Base-by-base conservation (phyloP, 2,329 filamentous ascomycete genomes). In the Thermoascus crustaceus region DNA sequence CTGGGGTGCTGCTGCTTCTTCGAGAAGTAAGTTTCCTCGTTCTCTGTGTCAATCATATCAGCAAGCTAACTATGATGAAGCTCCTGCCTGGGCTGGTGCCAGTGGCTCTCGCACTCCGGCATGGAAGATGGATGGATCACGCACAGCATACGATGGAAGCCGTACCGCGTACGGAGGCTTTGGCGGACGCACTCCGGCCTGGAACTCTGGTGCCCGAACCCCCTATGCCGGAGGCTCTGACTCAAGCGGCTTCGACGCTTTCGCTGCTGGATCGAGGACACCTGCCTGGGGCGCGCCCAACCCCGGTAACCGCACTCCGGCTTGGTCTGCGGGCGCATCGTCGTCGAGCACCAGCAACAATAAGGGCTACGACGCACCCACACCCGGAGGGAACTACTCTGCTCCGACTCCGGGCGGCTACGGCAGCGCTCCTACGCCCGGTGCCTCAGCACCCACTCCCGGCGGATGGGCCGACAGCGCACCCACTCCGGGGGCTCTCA, bases 201-300 rank as follows among this genome's bases (percentile, higher is more conserved):
- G 83, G 83, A 80, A 80, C 37, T 75, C 41, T 7, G 30, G 41
- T 16, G 27, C 78, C 34, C 78, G 80, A 55, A 85, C 81, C 73
- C 81, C n/a, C 5, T 63, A 64, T 38, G 53, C 53, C 13, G 52
- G 55, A 13, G 69, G 71, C 13, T 84, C 82, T 50, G 75, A 72
- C 36, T 71, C 73, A 37, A 80, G 81, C 74, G 29, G 82, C 72
- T 35, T 86, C 35, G 80, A 82, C 40, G 68, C 73, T 20, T 85
- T 82, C 67, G 76, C 69, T 9, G 69, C 73, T 3, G 78, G 82
- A 5, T 82, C 81, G 19, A 85, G 88, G 58, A 93, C 86, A 1
- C 87, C 87, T 3, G 80, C 76, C 1, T 87, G 71, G 51, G 73
- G 69, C 34, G 68, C 68, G 33, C 75, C 80, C 40, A 64, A 71